Evolutionary conservation across 1,139 yeast species (phyloP).

Genomic region (Sugiyamaella sp.): DNA sequence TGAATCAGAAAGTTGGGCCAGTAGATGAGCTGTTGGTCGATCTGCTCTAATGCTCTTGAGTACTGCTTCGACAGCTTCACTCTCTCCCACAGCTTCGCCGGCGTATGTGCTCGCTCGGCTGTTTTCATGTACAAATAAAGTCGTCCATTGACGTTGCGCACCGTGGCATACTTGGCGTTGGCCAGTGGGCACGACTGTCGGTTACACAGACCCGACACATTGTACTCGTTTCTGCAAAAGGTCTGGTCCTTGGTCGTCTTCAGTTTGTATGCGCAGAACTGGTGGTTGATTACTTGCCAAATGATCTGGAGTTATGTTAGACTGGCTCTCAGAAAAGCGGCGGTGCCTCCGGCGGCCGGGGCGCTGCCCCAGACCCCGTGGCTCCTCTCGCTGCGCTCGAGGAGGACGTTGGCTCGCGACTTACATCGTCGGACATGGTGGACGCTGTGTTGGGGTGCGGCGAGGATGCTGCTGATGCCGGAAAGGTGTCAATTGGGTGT

Average conservation of each 20-base stretch:
- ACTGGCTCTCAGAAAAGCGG: not conserved
- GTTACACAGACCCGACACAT: slow-evolving; percentile 85
- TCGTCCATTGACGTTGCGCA: slow-evolving; percentile 83
- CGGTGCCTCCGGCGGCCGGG: not conserved
- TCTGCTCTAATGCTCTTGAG: slow-evolving; percentile 80
- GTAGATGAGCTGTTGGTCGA: slow-evolving; percentile 81
- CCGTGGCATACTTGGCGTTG: slow-evolving; percentile 94
- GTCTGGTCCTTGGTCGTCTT: slow-evolving; percentile 79
- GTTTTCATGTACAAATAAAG: slow-evolving; percentile 94
- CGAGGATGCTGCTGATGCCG: not conserved
- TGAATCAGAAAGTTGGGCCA: slow-evolving; percentile 93
- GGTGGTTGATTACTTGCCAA: slow-evolving; percentile 90
- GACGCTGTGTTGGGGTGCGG: not conserved
- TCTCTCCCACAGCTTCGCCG: slow-evolving; percentile 92
- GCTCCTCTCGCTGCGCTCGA: not conserved
- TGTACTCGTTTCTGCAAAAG: slow-evolving; percentile 86
- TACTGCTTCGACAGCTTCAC: slow-evolving; percentile 87
- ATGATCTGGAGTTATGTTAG: slow-evolving; percentile 56
- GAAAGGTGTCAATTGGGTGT: too few species aligned
- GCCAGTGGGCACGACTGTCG: slow-evolving; percentile 97
- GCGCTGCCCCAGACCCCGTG: not conserved
- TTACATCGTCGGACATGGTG: slow-evolving; percentile 19
- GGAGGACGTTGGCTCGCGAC: not conserved
- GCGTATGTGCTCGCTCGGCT: slow-evolving; percentile 95
- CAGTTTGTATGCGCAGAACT: slow-evolving; percentile 85